These are phyloP conservation scores for Botrytis fabae DNA, from an alignment of 2,329 filamentous ascomycete species.

Conservation along the genomic window DNA sequence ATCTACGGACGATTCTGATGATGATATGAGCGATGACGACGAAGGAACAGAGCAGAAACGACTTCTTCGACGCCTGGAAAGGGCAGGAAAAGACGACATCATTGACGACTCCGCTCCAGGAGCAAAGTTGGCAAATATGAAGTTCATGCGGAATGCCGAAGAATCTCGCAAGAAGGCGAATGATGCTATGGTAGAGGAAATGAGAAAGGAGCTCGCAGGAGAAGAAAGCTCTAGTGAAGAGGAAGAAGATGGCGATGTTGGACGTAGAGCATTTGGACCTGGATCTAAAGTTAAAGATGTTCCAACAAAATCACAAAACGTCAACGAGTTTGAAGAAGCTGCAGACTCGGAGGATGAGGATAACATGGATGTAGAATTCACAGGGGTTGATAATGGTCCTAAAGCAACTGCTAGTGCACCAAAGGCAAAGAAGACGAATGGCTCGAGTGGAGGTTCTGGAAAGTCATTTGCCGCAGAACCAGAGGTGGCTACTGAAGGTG, in stretches of 20 bases:
- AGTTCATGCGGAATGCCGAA: conserved; percentile 92
- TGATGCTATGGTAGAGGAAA: conserved; percentile 69
- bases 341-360: conserved; percentile 48
- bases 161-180: conserved; percentile 75
- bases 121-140: conserved; percentile 76
- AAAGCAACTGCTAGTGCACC: conserved; percentile 12
- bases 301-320: conserved; percentile 33
- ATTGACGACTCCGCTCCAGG: conserved; percentile 53
- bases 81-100: conserved; percentile 47
- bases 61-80: conserved; percentile 51
- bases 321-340: conserved; percentile 63
- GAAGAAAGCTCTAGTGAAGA: conserved; percentile 60
- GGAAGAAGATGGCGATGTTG: conserved; percentile 59
- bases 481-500: conserved; percentile 32
- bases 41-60: conserved; percentile 51
- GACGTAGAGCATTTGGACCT: conserved; percentile 71
- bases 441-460: conserved; percentile 10
- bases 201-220: conserved; percentile 68
- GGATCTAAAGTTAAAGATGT: conserved; percentile 44
- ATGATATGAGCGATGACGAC: conserved; percentile 52
- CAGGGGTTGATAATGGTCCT: conserved; percentile 26
- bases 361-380: conserved; percentile 41
- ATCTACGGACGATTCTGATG: conserved; percentile 58
- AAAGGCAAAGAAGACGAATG: conserved; percentile 26
- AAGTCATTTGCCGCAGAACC: conserved; percentile 17